Percentiles rank a stretch among this genome's conserved stretches.
Conservation (phyloP, 331 rosid species). For the Prunus yedoensis region DNA sequence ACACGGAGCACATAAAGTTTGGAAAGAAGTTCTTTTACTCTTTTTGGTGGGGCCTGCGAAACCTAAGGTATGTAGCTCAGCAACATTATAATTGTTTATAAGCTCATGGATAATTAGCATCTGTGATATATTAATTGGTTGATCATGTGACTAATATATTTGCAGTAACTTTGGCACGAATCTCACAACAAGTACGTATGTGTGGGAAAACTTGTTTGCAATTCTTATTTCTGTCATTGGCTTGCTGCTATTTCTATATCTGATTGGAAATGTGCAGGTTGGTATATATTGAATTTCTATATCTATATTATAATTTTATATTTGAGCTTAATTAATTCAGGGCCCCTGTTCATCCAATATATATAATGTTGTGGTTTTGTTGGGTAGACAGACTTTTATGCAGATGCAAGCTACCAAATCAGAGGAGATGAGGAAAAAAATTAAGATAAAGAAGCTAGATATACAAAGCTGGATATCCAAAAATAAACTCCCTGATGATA, state of each 20-base stretch:
- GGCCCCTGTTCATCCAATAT: background rate
- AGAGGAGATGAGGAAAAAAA: background rate
- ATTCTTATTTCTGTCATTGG: background rate
- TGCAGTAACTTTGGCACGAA: background rate
- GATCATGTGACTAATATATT: background rate
- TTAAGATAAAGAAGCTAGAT: background rate
- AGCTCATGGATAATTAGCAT: too few relatives aligned
- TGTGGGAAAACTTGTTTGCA: background rate
- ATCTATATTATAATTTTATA: background rate
- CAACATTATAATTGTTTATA: too few relatives aligned
- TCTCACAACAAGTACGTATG: background rate
- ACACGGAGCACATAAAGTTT: background rate
- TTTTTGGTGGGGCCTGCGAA: background rate
- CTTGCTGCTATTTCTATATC: background rate
- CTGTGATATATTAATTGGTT: too few relatives aligned
- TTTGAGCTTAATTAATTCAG: background rate
- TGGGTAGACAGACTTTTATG: background rate
- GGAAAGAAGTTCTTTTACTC: background rate
- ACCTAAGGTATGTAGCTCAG: background rate
- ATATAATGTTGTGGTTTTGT: too few relatives aligned
- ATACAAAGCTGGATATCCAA: background rate
- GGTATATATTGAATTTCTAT: background rate
- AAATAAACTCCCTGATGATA: background rate
- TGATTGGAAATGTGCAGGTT: background rate
- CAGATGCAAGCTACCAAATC: background rate